Conservation (phyloP, 495 filamentous ascomycete species). For the Trichoderma reesei region DNA sequence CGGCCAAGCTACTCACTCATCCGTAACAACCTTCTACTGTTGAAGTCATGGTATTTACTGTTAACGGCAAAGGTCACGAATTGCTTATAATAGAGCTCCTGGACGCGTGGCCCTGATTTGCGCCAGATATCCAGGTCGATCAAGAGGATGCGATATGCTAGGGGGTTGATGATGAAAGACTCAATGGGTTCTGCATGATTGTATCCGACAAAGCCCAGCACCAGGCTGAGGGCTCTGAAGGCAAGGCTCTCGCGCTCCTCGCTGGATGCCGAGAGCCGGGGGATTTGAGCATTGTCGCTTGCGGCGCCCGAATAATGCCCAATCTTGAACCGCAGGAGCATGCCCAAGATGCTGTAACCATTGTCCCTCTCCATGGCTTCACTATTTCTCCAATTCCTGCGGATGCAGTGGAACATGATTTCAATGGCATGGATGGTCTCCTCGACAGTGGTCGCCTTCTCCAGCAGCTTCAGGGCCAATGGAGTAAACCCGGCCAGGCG, state of each 20-base stretch:
- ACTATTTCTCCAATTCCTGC: constrained; percentile 91
- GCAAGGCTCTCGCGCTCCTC: constrained; percentile 57
- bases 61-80: constrained; percentile 72
- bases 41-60: constrained; percentile 89
- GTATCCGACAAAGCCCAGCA: constrained; percentile 83
- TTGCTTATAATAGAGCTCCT: constrained; percentile 85
- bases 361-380: constrained; percentile 97
- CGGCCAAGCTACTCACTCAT: constrained; percentile 65
- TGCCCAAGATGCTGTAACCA: constrained; percentile 80
- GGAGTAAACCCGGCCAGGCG: constrained; percentile 78
- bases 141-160: constrained; percentile 83
- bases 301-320: constrained; percentile 31
- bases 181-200: constrained; percentile 62
- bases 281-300: constrained; percentile 14
- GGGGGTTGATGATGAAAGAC: constrained; percentile 88
- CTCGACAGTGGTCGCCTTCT: constrained; percentile 58
- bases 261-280: constrained; percentile 27
- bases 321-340: constrained; percentile 67
- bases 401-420: constrained; percentile 72
- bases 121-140: constrained; percentile 92
- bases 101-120: constrained; percentile 58
- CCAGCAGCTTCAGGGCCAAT: constrained; percentile 72
- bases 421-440: constrained; percentile 67
- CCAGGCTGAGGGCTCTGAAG: constrained; percentile 59
- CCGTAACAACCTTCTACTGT: constrained; percentile 67